Conservation (phyloP, 495 filamentous ascomycete species). For the Lasiosphaeris hirsuta region DNA sequence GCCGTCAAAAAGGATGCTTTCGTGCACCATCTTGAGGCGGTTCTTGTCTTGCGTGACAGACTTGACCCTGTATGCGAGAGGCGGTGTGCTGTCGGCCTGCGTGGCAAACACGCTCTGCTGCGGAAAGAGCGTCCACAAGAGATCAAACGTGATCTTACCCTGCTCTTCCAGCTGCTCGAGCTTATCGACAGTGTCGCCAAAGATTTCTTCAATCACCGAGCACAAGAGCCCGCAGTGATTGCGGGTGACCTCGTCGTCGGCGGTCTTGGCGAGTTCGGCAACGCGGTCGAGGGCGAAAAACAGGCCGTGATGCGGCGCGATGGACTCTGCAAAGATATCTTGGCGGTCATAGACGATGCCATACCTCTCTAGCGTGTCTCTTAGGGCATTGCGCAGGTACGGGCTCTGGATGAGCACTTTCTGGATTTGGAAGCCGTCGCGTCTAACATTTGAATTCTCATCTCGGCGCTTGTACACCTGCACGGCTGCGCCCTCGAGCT, state of each 20-base stretch:
- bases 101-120: constrained; percentile 1
- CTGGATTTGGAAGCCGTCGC: constrained; percentile 2
- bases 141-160: constrained; percentile 10
- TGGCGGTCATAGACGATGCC: constrained; percentile 5
- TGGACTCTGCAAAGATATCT: constrained; percentile 5
- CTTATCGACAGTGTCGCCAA: constrained; percentile 7
- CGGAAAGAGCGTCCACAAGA: constrained; percentile 18
- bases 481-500: constrained; percentile 12
- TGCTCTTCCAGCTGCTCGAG: constrained; percentile 13
- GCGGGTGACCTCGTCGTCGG: constrained; percentile 9
- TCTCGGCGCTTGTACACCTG: constrained; percentile 10
- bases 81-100: background rate
- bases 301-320: constrained; percentile 8
- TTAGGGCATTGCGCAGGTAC: constrained; percentile 7
- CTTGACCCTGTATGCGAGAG: constrained; percentile 1
- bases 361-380: constrained; percentile 8
- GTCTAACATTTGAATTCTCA: background rate
- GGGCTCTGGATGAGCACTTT: constrained; percentile 15
- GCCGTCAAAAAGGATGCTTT: constrained; percentile 5
- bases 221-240: constrained; percentile 8
- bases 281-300: constrained; percentile 12
- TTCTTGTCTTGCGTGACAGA: background rate
- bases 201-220: constrained; percentile 10
- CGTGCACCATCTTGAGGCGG: background rate
- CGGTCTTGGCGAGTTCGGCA: constrained; percentile 13